Evolutionary conservation across 495 filamentous ascomycete species (phyloP).

Genomic region (Talaromyces wortmannii): DNA sequence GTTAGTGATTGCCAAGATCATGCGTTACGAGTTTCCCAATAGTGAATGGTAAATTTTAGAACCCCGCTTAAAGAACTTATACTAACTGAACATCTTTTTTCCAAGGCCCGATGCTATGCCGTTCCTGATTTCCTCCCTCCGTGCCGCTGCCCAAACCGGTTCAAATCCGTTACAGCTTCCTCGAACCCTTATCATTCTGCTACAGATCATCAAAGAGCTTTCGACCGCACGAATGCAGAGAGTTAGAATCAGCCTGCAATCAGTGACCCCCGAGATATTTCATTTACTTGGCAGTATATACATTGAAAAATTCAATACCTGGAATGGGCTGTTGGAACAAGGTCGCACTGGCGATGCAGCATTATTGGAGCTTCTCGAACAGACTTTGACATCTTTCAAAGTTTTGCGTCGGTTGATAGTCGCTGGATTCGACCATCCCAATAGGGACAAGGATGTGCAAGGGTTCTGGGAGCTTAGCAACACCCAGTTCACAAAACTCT

Average conservation of each 20-base stretch:
- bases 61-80: not conserved
- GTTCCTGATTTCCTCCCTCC: conserved; percentile 53
- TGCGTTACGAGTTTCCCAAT: conserved; percentile 78
- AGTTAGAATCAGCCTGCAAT: conserved; percentile 65
- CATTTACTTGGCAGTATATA: conserved; percentile 73
- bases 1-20: conserved; percentile 78
- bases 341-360: conserved; percentile 49
- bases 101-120: conserved; percentile 44
- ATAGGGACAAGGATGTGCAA: conserved; percentile 64
- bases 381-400: conserved; percentile 72
- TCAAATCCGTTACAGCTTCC: conserved; percentile 51
- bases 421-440: conserved; percentile 76
- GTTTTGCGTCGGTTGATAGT: conserved; percentile 73
- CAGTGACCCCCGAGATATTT: conserved; percentile 72
- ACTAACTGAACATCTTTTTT: conserved; percentile 5
- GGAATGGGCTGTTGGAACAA: conserved; percentile 54
- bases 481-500: conserved; percentile 64
- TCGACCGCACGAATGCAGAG: conserved; percentile 66
- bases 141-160: conserved; percentile 35
- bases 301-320: conserved; percentile 60
- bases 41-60: conserved; percentile 53
- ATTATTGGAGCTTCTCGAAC: conserved; percentile 56
- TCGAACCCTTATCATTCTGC: conserved; percentile 66
- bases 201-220: conserved; percentile 86
- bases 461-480: conserved; percentile 70